phyloP scores from a whole-genome alignment of 1,284 basidiomycete genomes.

The Apiotrichum sp. region DNA sequence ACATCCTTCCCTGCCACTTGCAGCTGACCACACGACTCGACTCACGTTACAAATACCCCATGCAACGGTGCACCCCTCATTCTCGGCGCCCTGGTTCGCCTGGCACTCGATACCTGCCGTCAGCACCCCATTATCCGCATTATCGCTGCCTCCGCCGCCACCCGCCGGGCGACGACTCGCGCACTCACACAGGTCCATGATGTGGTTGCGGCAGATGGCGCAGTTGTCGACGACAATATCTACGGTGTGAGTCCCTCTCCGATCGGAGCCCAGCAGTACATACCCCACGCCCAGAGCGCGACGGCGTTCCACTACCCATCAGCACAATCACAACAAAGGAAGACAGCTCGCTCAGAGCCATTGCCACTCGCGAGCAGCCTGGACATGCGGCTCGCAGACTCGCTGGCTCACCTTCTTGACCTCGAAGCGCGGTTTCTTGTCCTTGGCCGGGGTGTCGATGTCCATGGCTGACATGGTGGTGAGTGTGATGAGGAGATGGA shows the following conservation, averaged over 20 bases:
- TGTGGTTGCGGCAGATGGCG: slow-evolving; percentile 93
- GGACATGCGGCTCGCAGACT: neutral
- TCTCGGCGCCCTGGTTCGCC: slow-evolving; percentile 94
- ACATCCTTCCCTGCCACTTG: too few species aligned
- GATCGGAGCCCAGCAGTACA: slow-evolving; percentile 19
- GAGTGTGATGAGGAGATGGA: neutral
- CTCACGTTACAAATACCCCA: slow-evolving; percentile 98
- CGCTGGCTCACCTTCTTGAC: slow-evolving; percentile 75
- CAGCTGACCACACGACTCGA: slow-evolving; percentile 7
- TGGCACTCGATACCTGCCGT: slow-evolving; percentile 94
- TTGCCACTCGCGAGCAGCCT: too few species aligned
- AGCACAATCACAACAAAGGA: neutral
- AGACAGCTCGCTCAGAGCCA: too few species aligned
- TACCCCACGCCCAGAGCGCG: slow-evolving; percentile 93
- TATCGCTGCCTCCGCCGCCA: too few species aligned
- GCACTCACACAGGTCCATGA: slow-evolving; percentile 91
- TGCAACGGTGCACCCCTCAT: slow-evolving; percentile 93
- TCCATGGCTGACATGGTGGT: slow-evolving; percentile 35
- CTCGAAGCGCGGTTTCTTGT: slow-evolving; percentile 68
- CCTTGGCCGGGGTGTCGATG: slow-evolving; percentile 51
- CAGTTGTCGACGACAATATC: slow-evolving; percentile 96
- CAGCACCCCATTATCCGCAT: neutral
- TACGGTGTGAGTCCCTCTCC: slow-evolving; percentile 34
- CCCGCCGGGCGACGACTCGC: too few species aligned
- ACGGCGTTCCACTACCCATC: slow-evolving; percentile 83